phyloP scores from a whole-genome alignment of 2,329 filamentous ascomycete genomes.

The Neofusicoccum ribis region DNA sequence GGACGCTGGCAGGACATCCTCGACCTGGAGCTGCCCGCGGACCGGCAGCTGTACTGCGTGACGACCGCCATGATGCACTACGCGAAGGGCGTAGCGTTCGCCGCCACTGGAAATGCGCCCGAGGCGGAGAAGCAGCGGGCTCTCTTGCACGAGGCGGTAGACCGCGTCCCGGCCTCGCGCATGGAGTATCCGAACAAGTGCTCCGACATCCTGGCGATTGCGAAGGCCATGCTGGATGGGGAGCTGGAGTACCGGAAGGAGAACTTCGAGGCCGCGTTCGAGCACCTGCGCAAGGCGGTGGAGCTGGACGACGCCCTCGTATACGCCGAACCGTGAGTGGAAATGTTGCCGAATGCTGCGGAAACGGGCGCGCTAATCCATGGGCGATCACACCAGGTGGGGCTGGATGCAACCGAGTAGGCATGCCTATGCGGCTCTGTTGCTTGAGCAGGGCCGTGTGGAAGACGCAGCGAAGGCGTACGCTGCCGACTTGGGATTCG shows the following conservation, averaged over 20 bases:
- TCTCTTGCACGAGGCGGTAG: conserved; percentile 54
- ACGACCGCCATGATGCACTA: conserved; percentile 70
- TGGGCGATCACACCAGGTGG: conserved; percentile 45
- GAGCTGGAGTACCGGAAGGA: conserved; percentile 70
- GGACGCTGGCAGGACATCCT: conserved; percentile 70
- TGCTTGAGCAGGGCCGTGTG: conserved; percentile 63
- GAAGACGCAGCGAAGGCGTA: conserved; percentile 41
- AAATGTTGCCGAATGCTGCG: too few species aligned
- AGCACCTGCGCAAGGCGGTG: conserved; percentile 59
- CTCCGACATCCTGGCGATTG: conserved; percentile 62
- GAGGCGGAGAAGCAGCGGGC: conserved; percentile 56
- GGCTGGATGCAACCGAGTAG: conserved; percentile 76
- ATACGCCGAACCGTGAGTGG: conserved; percentile 65
- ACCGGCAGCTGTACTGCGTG: conserved; percentile 64
- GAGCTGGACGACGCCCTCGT: conserved; percentile 62
- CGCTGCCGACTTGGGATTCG: conserved; percentile 43
- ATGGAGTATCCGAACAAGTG: conserved; percentile 70
- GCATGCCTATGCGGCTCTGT: conserved; percentile 69
- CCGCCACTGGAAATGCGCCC: conserved; percentile 56
- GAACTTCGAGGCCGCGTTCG: conserved; percentile 60
- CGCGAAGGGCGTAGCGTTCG: conserved; percentile 66
- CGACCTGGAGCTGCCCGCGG: conserved; percentile 55
- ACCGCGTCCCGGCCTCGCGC: conserved; percentile 58
- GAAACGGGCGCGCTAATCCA: neutral
- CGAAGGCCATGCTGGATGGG: conserved; percentile 66